Evolutionary conservation across 2,329 filamentous ascomycete species (phyloP).

Genomic region (Helminthosporium solani): DNA sequence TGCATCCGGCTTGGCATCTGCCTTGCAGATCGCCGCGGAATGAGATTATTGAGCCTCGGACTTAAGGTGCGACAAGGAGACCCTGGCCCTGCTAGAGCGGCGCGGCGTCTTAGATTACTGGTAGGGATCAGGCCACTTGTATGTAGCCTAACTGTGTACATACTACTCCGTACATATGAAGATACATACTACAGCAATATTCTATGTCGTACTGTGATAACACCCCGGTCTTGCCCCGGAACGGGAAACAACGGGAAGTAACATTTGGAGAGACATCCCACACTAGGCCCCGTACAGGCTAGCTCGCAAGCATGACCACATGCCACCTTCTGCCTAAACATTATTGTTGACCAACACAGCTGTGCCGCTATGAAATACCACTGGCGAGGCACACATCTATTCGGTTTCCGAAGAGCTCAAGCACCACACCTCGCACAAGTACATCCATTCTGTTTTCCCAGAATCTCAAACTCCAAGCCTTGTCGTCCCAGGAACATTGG

Average conservation of each 20-base stretch:
- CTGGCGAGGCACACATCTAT: neutral
- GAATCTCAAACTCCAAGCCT: slow-evolving; percentile 8
- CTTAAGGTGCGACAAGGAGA: slow-evolving; percentile 2
- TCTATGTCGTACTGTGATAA: too few relatives aligned
- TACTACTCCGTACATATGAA: too few relatives aligned
- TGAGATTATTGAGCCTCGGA: slow-evolving; percentile 1
- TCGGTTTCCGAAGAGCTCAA: slow-evolving; percentile 2
- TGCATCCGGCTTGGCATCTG: too few relatives aligned
- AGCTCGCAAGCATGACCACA: neutral
- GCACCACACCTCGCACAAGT: slow-evolving; percentile 6
- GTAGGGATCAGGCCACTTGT: slow-evolving; percentile 1
- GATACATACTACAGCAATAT: too few relatives aligned
- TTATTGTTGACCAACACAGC: neutral
- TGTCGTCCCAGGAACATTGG: slow-evolving; percentile 6
- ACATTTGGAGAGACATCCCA: neutral
- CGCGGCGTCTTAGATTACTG: slow-evolving; percentile 1
- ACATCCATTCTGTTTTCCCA: slow-evolving; percentile 4
- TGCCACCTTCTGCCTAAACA: slow-evolving; percentile 4
- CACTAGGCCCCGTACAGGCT: neutral
- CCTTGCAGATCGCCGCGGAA: neutral
- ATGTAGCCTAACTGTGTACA: neutral
- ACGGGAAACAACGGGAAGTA: neutral
- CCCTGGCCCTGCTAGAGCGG: neutral
- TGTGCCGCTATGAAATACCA: slow-evolving; percentile 5
- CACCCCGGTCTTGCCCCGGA: slow-evolving; percentile 1